These are phyloP conservation scores for Pythium sukuiense DNA, from an alignment of 352 stramenopile species.

Conservation along the genomic window DNA sequence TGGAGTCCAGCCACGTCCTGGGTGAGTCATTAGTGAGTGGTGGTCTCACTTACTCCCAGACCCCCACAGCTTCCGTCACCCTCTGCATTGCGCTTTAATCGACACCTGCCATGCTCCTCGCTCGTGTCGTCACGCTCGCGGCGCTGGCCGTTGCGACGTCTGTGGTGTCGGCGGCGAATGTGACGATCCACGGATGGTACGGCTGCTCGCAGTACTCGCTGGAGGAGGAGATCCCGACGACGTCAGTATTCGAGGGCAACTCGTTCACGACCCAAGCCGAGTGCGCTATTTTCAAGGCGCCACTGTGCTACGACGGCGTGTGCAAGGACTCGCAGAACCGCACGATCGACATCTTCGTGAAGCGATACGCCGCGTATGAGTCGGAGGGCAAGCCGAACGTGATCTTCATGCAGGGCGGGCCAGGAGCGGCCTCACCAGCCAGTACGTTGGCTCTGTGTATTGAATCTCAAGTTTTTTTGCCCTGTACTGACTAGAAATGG, in stretches of 20 bases:
- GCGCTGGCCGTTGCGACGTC: too few relatives aligned
- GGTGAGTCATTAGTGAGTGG: too few relatives aligned
- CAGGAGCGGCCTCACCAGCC: slow-evolving; percentile 1
- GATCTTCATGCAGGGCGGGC: slow-evolving; percentile 11
- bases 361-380: slow-evolving; percentile 23
- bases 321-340: slow-evolving; percentile 24
- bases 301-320: slow-evolving; percentile 38
- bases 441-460: slow-evolving; percentile 5
- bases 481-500: neutral
- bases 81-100: too few relatives aligned
- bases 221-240: neutral
- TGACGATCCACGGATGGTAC: slow-evolving; percentile 6
- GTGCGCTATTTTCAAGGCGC: slow-evolving; percentile 34
- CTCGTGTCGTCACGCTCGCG: too few relatives aligned
- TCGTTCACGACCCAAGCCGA: slow-evolving; percentile 18
- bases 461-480: neutral
- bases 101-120: too few relatives aligned
- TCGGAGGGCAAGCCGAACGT: slow-evolving; percentile 4
- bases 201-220: slow-evolving; percentile 10
- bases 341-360: slow-evolving; percentile 43
- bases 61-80: too few relatives aligned
- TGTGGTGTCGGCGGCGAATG: neutral
- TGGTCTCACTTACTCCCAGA: too few relatives aligned
- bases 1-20: too few relatives aligned
- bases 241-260: too few relatives aligned